These are phyloP conservation scores for Astrephomene gubernaculifera DNA, from an alignment of 139 green algal species.

Conservation along the genomic window DNA sequence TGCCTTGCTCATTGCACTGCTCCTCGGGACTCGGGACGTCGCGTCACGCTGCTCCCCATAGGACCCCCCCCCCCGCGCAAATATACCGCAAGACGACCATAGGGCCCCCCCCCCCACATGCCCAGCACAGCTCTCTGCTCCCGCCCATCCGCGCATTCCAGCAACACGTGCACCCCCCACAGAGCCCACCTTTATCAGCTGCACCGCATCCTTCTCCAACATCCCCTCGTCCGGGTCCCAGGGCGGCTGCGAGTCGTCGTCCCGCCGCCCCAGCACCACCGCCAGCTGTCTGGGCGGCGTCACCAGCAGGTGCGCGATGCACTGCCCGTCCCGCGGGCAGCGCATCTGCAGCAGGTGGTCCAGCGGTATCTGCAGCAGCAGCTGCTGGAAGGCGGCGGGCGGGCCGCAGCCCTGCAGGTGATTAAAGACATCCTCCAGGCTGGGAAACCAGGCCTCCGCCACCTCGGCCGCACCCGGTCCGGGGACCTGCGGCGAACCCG, in stretches of 20 bases:
- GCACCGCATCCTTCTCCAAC: conserved; percentile 1
- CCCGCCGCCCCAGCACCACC: too few relatives aligned
- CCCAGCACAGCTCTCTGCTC: background rate
- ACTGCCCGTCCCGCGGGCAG: background rate
- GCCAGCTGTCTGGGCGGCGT: background rate
- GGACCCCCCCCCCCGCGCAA: background rate
- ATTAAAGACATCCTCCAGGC: background rate
- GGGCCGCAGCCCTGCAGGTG: background rate
- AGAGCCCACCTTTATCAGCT: background rate
- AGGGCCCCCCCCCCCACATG: background rate
- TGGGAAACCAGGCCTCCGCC: background rate
- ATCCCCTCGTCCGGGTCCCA: conserved; percentile 10
- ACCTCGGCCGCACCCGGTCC: background rate
- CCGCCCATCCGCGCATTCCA: background rate
- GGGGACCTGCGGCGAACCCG: too few relatives aligned
- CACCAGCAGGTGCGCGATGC: conserved; percentile 20
- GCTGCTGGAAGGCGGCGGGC: background rate
- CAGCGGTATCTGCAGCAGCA: background rate
- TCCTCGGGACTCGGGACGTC: too few relatives aligned
- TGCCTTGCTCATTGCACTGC: too few relatives aligned
- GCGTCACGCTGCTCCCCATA: too few relatives aligned
- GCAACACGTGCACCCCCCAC: too few relatives aligned
- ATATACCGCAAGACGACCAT: background rate
- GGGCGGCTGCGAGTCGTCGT: background rate
- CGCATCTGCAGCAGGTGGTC: conserved; percentile 9